Evolutionary conservation across 352 stramenopile genomes (phyloP).

Genomic region (Globisporangium perplexum): DNA sequence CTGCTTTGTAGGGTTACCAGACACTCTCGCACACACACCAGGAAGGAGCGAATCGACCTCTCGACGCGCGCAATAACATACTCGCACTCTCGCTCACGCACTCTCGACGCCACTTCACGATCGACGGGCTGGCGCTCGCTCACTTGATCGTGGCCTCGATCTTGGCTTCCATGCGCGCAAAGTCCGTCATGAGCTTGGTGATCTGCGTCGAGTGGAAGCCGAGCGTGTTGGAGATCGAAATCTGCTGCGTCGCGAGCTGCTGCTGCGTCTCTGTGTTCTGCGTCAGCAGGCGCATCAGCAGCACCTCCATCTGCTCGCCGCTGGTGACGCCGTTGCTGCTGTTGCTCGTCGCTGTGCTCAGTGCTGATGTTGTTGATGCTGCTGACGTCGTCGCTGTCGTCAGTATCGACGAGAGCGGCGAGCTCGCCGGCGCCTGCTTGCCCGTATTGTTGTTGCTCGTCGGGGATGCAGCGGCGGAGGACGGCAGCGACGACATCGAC

Average conservation of each 20-base stretch:
- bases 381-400: not conserved
- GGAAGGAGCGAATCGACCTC: not conserved
- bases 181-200: constrained; percentile 65
- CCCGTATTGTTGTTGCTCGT: constrained; percentile 1
- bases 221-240: constrained; percentile 57
- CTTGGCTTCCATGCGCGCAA: constrained; percentile 76
- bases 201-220: constrained; percentile 68
- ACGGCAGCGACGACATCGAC: constrained; percentile 9
- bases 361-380: not conserved
- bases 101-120: not conserved
- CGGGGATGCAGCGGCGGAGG: constrained; percentile 8
- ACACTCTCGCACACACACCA: not conserved
- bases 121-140: not conserved
- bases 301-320: constrained; percentile 52
- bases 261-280: constrained; percentile 83
- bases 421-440: not conserved
- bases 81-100: no score
- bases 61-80: constrained; percentile 8
- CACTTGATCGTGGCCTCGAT: constrained; percentile 44
- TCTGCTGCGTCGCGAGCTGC: constrained; percentile 72
- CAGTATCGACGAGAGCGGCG: constrained; percentile 12
- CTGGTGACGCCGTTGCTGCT: constrained; percentile 1
- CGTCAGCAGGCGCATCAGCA: constrained; percentile 76
- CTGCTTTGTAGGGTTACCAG: no score
- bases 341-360: not conserved